phyloP scores from a whole-genome alignment of 179 eudicot species.

The Actinidia polygama region DNA sequence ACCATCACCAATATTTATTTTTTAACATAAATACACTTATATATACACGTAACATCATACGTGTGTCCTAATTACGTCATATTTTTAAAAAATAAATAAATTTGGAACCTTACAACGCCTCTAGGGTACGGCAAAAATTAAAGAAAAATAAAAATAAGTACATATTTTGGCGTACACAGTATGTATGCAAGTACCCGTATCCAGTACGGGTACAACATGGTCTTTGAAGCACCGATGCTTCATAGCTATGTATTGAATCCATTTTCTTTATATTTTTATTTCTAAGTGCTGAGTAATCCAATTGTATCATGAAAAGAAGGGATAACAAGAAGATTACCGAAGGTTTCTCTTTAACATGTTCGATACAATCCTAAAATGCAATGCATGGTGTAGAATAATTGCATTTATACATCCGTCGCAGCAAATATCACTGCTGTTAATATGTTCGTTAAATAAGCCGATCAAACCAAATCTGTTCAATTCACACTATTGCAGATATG shows the following conservation, averaged over 20 bases:
- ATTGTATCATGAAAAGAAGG: background rate
- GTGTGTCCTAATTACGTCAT: too few relatives aligned
- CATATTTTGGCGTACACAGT: too few relatives aligned
- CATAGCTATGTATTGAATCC: too few relatives aligned
- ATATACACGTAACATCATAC: too few relatives aligned
- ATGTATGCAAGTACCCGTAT: background rate
- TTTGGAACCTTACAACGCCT: too few relatives aligned
- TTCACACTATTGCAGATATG: conserved; percentile 48
- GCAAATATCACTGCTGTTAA: background rate
- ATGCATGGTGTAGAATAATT: background rate
- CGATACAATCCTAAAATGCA: background rate
- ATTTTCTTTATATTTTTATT: background rate
- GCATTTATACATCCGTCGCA: background rate
- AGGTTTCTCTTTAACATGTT: background rate
- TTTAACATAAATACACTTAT: too few relatives aligned
- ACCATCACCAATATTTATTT: too few relatives aligned
- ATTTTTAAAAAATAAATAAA: too few relatives aligned
- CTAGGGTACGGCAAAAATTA: too few relatives aligned
- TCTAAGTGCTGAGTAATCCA: background rate
- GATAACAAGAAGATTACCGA: background rate
- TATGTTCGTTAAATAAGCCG: too few relatives aligned
- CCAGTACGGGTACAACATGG: background rate
- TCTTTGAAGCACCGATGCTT: background rate
- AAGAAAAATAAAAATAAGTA: too few relatives aligned
- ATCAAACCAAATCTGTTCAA: too few relatives aligned